phyloP scores from a whole-genome alignment of 1,139 yeast species.

The Nakaseomyces kungkrabaensis region DNA sequence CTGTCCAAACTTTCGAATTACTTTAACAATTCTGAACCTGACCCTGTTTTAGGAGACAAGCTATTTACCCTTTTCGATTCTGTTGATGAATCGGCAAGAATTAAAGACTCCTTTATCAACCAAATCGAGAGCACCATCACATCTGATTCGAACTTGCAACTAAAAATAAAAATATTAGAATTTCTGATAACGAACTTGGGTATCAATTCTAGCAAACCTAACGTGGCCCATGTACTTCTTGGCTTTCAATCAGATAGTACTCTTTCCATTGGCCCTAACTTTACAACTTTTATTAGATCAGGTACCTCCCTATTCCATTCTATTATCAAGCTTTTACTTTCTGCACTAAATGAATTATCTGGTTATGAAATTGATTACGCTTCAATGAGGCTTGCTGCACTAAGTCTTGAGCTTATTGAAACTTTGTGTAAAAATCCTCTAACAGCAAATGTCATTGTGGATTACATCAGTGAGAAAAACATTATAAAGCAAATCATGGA shows the following conservation, averaged over 20 bases:
- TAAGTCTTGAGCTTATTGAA: conserved; percentile 50
- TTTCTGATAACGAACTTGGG: conserved; percentile 47
- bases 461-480: conserved; percentile 41
- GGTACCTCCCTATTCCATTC: conserved; percentile 47
- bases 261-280: conserved; percentile 35
- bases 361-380: conserved; percentile 40
- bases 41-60: conserved; percentile 41
- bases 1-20: conserved; percentile 39
- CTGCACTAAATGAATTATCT: conserved; percentile 38
- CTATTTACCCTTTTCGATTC: conserved; percentile 65
- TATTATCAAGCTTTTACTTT: conserved; percentile 40
- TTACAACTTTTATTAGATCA: conserved; percentile 42
- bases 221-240: conserved; percentile 63
- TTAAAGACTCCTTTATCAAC: conserved; percentile 61
- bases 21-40: conserved; percentile 25
- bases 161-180: conserved; percentile 51
- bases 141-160: conserved; percentile 30
- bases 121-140: conserved; percentile 48
- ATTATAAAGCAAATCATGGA: conserved; percentile 45
- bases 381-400: conserved; percentile 48
- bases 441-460: conserved; percentile 44
- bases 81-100: conserved; percentile 57
- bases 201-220: conserved; percentile 32
- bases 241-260: conserved; percentile 51
- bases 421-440: conserved; percentile 47